These are phyloP conservation scores for Saturnispora halmiae DNA, from an alignment of 805 yeast species.

Conservation along the genomic window DNA sequence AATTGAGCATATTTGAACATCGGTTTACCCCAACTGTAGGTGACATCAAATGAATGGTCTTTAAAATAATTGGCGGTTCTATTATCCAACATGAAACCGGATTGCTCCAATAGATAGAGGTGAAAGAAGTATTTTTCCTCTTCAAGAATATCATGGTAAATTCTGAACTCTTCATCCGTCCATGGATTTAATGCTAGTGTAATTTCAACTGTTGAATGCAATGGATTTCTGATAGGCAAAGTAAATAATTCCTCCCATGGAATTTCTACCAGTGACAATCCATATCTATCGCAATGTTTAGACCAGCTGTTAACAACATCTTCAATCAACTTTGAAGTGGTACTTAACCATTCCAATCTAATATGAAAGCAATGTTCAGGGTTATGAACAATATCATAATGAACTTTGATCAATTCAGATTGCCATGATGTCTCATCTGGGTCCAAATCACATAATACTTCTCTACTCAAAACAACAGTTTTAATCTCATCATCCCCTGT, in stretches of 20 bases:
- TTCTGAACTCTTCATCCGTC: slow-evolving; percentile 43
- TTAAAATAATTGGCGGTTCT: slow-evolving; percentile 59
- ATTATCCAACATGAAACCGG: slow-evolving; percentile 76
- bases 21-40: slow-evolving; percentile 89
- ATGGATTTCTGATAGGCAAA: slow-evolving; percentile 70
- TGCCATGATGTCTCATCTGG: slow-evolving; percentile 61
- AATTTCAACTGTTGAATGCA: slow-evolving; percentile 74
- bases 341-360: slow-evolving; percentile 84
- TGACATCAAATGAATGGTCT: slow-evolving; percentile 47
- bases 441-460: slow-evolving; percentile 66
- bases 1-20: slow-evolving; percentile 77
- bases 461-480: slow-evolving; percentile 53
- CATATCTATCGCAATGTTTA: slow-evolving; percentile 76
- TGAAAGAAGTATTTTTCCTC: slow-evolving; percentile 68
- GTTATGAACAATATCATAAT: slow-evolving; percentile 85
- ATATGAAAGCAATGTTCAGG: slow-evolving; percentile 93
- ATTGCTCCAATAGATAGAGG: slow-evolving; percentile 53
- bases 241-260: slow-evolving; percentile 85
- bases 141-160: slow-evolving; percentile 31
- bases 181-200: slow-evolving; percentile 65
- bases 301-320: slow-evolving; percentile 72
- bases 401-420: slow-evolving; percentile 71
- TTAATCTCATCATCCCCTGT: slow-evolving; percentile 8
- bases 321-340: slow-evolving; percentile 78
- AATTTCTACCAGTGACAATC: slow-evolving; percentile 71